A percentile compares a stretch with the other conserved stretches of the same genome.
phyloP scores from a whole-genome alignment of 805 yeast genomes.

The Wickerhamiella lipophila region DNA sequence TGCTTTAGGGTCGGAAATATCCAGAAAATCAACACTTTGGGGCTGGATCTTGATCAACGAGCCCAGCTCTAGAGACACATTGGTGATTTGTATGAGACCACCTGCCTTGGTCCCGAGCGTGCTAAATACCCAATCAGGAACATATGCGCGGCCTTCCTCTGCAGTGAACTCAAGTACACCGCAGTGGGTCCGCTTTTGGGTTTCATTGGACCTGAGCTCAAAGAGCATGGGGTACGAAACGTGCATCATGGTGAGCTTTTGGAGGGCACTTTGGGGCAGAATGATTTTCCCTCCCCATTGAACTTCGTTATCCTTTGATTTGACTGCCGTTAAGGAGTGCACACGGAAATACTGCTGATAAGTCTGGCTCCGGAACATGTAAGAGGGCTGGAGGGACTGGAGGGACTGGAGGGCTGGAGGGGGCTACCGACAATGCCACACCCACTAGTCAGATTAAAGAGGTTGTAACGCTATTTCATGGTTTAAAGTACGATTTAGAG shows the following conservation, averaged over 20 bases:
- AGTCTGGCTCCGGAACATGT: slow-evolving; percentile 2
- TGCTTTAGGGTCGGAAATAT: slow-evolving; percentile 91
- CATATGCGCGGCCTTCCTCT: slow-evolving; percentile 88
- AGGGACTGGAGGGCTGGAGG: too few relatives aligned
- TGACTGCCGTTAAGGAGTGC: slow-evolving; percentile 86
- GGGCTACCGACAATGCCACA: too few relatives aligned
- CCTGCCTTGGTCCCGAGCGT: slow-evolving; percentile 67
- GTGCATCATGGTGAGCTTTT: slow-evolving; percentile 73
- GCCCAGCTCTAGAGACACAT: slow-evolving; percentile 75
- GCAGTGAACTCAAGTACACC: slow-evolving; percentile 96
- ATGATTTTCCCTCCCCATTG: slow-evolving; percentile 94
- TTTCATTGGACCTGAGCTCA: slow-evolving; percentile 56
- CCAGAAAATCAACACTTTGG: slow-evolving; percentile 83
- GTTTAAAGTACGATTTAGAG: too few relatives aligned
- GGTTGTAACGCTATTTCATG: too few relatives aligned
- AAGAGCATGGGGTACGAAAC: slow-evolving; percentile 95
- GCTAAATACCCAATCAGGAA: slow-evolving; percentile 95
- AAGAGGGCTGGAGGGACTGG: too few relatives aligned
- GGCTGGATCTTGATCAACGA: slow-evolving; percentile 88
- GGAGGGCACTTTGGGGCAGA: slow-evolving; percentile 83
- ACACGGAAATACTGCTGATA: slow-evolving; percentile 87
- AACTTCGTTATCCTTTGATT: slow-evolving; percentile 55
- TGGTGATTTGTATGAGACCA: slow-evolving; percentile 53
- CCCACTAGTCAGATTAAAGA: too few relatives aligned
- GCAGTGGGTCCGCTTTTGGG: slow-evolving; percentile 54